Conservation (phyloP, 306 rosid genomes). For the Mimosa pudica region DNA sequence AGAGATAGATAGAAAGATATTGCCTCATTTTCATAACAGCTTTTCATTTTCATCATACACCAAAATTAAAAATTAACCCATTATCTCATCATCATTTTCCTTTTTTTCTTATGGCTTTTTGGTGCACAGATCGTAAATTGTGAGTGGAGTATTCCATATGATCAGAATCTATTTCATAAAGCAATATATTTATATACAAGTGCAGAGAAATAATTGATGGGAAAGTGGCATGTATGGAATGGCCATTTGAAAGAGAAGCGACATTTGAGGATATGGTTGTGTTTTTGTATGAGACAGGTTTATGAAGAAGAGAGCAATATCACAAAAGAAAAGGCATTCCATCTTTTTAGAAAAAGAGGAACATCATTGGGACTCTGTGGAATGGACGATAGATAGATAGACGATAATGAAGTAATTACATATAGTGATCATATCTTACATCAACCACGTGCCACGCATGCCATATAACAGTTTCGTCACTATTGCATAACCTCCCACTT, state of each 20-base stretch:
- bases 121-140: not conserved
- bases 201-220: constrained; percentile 24
- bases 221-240: not conserved
- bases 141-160: not conserved
- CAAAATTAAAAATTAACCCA: not conserved
- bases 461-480: not conserved
- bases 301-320: not conserved
- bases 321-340: not conserved
- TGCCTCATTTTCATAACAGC: not conserved
- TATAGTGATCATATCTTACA: constrained; percentile 6
- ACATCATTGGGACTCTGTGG: not conserved
- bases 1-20: not conserved
- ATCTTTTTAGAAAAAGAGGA: not conserved
- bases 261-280: not conserved
- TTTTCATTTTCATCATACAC: not conserved
- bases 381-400: not conserved
- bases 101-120: not conserved
- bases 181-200: not conserved
- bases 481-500: not conserved
- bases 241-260: not conserved
- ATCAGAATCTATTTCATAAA: not conserved
- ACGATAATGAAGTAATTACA: not conserved
- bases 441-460: constrained; percentile 3
- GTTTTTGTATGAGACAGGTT: not conserved
- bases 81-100: not conserved